Conservation (phyloP, 2,329 filamentous ascomycete species). For the Neopestalotiopsis rosae region DNA sequence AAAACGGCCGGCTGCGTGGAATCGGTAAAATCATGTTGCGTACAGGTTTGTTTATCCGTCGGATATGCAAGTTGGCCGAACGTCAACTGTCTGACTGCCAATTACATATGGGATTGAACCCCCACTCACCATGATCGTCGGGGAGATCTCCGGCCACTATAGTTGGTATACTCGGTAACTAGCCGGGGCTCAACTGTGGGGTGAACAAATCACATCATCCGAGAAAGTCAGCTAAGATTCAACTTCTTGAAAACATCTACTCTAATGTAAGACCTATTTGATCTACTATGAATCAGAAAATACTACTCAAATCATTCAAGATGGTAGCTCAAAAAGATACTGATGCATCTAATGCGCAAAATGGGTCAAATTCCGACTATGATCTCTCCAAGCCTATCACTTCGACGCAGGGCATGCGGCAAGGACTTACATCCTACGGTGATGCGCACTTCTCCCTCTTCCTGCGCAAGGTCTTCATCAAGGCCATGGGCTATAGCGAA, state of each 20-base stretch:
- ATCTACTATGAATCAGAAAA: neutral
- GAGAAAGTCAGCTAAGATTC: neutral
- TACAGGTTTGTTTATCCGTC: no score
- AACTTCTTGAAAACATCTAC: neutral
- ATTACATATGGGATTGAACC: neutral
- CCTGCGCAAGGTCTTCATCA: conserved; percentile 78
- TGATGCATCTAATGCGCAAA: neutral
- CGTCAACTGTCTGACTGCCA: neutral
- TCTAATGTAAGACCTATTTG: neutral
- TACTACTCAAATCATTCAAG: no score
- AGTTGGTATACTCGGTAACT: neutral
- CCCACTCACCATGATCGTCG: neutral
- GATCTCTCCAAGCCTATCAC: conserved; percentile 60
- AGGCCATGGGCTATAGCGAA: conserved; percentile 75
- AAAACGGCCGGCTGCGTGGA: no score
- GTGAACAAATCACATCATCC: conserved; percentile 2
- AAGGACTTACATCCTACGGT: conserved; percentile 71
- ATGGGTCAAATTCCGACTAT: conserved; percentile 54
- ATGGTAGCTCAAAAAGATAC: neutral
- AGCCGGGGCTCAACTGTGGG: neutral
- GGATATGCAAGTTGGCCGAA: neutral
- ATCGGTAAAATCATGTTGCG: no score
- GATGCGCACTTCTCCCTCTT: conserved; percentile 79
- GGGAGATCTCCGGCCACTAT: neutral
- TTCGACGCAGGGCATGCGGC: conserved; percentile 59